Percentiles rank a stretch among this genome's conserved stretches.
These are phyloP conservation scores for Suhomyces emberorum DNA, from an alignment of 805 yeast genomes.

Conservation along the genomic window DNA sequence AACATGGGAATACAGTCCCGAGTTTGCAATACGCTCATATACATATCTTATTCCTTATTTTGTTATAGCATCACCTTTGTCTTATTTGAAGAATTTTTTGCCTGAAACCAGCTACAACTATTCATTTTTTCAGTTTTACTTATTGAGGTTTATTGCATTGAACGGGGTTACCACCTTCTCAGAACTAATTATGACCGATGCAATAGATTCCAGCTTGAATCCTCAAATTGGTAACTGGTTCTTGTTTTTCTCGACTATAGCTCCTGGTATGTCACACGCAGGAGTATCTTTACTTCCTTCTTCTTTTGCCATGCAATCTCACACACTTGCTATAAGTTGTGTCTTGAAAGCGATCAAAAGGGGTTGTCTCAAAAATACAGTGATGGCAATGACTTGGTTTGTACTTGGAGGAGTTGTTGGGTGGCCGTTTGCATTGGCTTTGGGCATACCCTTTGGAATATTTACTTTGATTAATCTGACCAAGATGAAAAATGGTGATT, in stretches of 20 bases:
- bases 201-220: conserved; percentile 36
- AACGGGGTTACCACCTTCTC: conserved; percentile 38
- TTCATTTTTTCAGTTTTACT: conserved; percentile 46
- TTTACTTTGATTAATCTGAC: conserved; percentile 24
- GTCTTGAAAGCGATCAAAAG: conserved; percentile 26
- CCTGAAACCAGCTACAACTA: conserved; percentile 13
- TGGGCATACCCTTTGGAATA: conserved; percentile 58
- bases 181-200: conserved; percentile 51
- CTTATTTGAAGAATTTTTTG: conserved; percentile 16
- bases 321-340: conserved; percentile 42
- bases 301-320: conserved; percentile 57
- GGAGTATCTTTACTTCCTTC: conserved; percentile 85
- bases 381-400: conserved; percentile 40
- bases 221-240: conserved; percentile 53
- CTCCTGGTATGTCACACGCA: conserved; percentile 88
- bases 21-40: conserved; percentile 84
- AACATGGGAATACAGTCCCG: conserved; percentile 96
- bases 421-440: conserved; percentile 82
- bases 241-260: conserved; percentile 54
- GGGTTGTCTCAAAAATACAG: not conserved
- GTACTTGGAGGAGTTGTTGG: conserved; percentile 76
- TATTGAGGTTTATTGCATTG: conserved; percentile 43
- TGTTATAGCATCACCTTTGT: conserved; percentile 19
- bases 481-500: conserved; percentile 5
- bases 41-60: conserved; percentile 60